phyloP scores from a whole-genome alignment of 1,284 basidiomycete genomes.

The Trichosporon sp. region DNA sequence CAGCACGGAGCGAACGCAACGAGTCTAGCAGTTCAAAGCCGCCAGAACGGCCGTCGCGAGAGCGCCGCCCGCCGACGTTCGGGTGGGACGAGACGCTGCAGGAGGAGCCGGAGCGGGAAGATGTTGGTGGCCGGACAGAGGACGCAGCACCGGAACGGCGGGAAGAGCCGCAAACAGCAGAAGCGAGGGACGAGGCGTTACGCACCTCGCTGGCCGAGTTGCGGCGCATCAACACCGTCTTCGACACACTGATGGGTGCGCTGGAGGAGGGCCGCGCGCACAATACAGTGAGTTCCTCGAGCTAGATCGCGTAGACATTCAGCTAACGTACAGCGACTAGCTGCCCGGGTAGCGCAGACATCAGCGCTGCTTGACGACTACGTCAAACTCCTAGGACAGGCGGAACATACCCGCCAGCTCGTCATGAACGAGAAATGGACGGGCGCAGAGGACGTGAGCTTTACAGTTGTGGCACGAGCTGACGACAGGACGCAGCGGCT shows the following conservation, averaged over 20 bases:
- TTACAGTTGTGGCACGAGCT: background rate
- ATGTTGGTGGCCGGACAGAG: background rate
- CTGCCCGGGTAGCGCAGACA: constrained; percentile 37
- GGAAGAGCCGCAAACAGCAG: constrained; percentile 29
- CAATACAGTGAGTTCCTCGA: constrained; percentile 36
- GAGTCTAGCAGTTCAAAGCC: background rate
- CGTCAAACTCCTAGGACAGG: constrained; percentile 41
- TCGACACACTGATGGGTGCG: constrained; percentile 40
- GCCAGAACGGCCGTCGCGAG: background rate
- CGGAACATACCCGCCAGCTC: constrained; percentile 42
- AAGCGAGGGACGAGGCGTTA: constrained; percentile 21
- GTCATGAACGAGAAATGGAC: constrained; percentile 42
- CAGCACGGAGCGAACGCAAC: background rate
- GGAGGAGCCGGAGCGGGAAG: background rate
- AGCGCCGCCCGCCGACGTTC: background rate
- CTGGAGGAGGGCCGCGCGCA: constrained; percentile 38
- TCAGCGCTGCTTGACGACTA: constrained; percentile 42
- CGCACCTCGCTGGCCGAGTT: constrained; percentile 43
- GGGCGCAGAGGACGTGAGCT: constrained; percentile 41
- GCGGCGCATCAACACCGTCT: constrained; percentile 43
- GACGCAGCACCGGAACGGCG: constrained; percentile 3
- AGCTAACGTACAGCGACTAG: constrained; percentile 34
- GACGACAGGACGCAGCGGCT: constrained; percentile 31
- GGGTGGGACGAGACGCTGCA: background rate
- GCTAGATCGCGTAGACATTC: background rate